Percentiles rank a stretch among this genome's conserved stretches.
phyloP scores from a whole-genome alignment of 1,139 yeast species.

The Arxiozyma bovina region DNA sequence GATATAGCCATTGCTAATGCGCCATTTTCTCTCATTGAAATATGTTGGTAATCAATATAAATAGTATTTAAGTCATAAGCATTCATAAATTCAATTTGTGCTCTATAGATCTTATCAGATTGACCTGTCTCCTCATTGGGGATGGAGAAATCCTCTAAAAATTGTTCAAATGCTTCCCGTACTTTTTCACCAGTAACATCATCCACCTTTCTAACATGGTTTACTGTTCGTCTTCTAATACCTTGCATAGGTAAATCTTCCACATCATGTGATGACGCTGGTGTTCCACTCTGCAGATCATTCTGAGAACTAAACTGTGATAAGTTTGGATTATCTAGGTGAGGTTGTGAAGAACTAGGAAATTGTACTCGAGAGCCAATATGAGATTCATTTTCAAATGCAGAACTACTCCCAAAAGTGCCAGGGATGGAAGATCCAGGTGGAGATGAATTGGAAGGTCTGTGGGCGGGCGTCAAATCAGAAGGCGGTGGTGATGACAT shows the following conservation, averaged over 20 bases:
- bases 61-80: conserved; percentile 68
- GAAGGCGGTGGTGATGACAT: conserved; percentile 20
- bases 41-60: conserved; percentile 77
- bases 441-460: conserved; percentile 25
- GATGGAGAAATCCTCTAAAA: conserved; percentile 52
- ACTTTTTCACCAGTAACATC: conserved; percentile 94
- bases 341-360: conserved; percentile 32
- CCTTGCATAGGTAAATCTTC: conserved; percentile 23
- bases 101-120: conserved; percentile 57
- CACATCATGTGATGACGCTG: neutral
- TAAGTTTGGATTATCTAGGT: conserved; percentile 10
- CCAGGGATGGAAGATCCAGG: conserved; percentile 32
- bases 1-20: conserved; percentile 82
- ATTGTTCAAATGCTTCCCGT: conserved; percentile 80
- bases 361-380: conserved; percentile 21
- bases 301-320: conserved; percentile 22
- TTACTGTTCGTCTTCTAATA: conserved; percentile 35
- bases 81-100: conserved; percentile 76
- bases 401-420: conserved; percentile 26
- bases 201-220: conserved; percentile 73
- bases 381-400: conserved; percentile 22
- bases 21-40: conserved; percentile 70
- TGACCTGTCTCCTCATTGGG: conserved; percentile 18
- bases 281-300: conserved; percentile 12
- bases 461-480: conserved; percentile 14